These are phyloP conservation scores for Aspergillus nidulans DNA, from an alignment of 495 filamentous ascomycete genomes.

Conservation along the genomic window DNA sequence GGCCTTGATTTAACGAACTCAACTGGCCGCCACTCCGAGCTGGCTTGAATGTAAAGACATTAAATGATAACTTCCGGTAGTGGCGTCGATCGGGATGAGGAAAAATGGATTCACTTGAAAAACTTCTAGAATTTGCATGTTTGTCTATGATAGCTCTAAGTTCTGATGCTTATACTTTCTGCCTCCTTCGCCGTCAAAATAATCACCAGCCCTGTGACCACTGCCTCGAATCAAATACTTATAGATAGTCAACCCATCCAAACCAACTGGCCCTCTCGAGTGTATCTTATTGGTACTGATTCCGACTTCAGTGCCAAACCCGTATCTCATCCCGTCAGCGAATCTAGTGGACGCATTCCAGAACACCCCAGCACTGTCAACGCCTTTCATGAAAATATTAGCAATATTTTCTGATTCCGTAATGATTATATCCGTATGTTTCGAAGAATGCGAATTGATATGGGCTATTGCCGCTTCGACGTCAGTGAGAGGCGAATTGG, in stretches of 20 bases:
- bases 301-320: conserved; percentile 96
- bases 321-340: conserved; percentile 93
- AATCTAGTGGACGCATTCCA: conserved; percentile 96
- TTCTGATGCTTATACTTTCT: conserved; percentile 63
- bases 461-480: conserved; percentile 73
- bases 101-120: conserved; percentile 13
- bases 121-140: conserved; percentile 2
- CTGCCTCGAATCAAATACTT: conserved; percentile 83
- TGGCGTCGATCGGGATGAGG: conserved; percentile 11
- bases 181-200: conserved; percentile 64
- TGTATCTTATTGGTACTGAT: conserved; percentile 99
- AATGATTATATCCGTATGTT: conserved; percentile 91
- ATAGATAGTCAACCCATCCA: conserved; percentile 94
- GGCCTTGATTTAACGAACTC: background rate
- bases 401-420: conserved; percentile 63
- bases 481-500: conserved; percentile 23
- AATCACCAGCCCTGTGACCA: conserved; percentile 71
- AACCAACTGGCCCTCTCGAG: conserved; percentile 83
- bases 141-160: conserved; percentile 30
- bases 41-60: conserved; percentile 11
- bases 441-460: conserved; percentile 87
- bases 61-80: conserved; percentile 9
- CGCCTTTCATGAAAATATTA: conserved; percentile 70
- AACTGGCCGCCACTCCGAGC: background rate
- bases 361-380: conserved; percentile 91